Conservation (phyloP, 345 rosid species). For the Eucalyptus sp. region DNA sequence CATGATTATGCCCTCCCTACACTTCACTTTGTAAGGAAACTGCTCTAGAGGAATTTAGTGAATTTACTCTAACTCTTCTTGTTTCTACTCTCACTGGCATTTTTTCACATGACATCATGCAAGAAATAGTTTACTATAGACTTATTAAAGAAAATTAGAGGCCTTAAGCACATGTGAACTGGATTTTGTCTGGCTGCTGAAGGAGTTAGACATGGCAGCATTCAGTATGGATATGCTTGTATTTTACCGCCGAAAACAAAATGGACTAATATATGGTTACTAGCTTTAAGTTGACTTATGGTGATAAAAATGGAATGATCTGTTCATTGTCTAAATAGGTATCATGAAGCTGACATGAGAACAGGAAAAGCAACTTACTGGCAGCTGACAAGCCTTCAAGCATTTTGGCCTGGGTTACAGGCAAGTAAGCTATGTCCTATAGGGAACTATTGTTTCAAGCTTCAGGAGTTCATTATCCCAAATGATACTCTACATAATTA, state of each 20-base stretch:
- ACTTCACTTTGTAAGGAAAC: not conserved
- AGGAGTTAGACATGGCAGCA: not conserved
- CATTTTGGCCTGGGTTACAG: constrained; percentile 99
- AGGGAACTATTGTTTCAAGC: not conserved
- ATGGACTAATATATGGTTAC: not conserved
- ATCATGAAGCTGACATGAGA: constrained; percentile 98
- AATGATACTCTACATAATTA: constrained; percentile 1
- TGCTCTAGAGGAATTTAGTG: not conserved
- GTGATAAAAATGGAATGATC: not conserved
- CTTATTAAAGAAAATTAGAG: not conserved
- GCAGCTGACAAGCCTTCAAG: constrained; percentile 99
- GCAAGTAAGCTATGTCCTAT: constrained; percentile 17
- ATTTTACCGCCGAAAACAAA: not conserved
- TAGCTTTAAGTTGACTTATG: not conserved
- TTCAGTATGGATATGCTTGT: not conserved
- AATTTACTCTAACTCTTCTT: not conserved
- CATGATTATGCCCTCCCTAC: not conserved
- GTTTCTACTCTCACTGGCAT: not conserved
- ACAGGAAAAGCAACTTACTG: constrained; percentile 93
- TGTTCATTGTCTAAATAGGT: constrained; percentile 30
- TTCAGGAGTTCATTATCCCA: not conserved
- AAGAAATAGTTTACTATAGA: not conserved
- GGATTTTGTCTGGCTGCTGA: not conserved
- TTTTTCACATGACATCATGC: not conserved
- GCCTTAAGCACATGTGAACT: not conserved